Percentiles rank a stretch among this genome's conserved stretches.
These are phyloP conservation scores for Lichtheimia hyalospora DNA, from an alignment of 371 early-diverging fungal genomes.

Conservation along the genomic window DNA sequence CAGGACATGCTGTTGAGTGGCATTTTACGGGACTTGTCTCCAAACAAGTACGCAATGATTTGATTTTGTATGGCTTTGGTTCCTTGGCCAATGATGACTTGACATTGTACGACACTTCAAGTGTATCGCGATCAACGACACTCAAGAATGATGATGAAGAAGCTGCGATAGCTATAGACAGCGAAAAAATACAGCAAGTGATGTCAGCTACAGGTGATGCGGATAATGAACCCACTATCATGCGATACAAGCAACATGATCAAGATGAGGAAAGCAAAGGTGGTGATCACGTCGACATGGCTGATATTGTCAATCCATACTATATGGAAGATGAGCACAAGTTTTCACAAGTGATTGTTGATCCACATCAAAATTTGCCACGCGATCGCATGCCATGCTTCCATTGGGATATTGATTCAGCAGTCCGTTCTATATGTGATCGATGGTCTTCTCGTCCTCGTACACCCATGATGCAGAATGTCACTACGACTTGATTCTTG, in stretches of 20 bases:
- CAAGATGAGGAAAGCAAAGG: not conserved
- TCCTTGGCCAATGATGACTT: slow-evolving; percentile 1
- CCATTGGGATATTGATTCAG: slow-evolving; percentile 29
- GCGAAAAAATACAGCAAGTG: slow-evolving; percentile 3
- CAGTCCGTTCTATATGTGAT: slow-evolving; percentile 13
- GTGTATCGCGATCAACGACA: slow-evolving; percentile 1
- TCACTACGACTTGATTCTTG: not conserved
- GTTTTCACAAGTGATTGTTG: slow-evolving; percentile 5
- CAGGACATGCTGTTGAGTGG: slow-evolving; percentile 27
- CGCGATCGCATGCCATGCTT: slow-evolving; percentile 19
- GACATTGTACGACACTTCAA: not conserved
- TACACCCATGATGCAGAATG: not conserved
- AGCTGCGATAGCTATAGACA: not conserved
- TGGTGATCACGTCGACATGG: not conserved
- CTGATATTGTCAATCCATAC: slow-evolving; percentile 1
- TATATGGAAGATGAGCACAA: slow-evolving; percentile 8
- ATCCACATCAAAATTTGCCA: slow-evolving; percentile 14
- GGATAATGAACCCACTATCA: not conserved
- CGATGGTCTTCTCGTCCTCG: slow-evolving; percentile 3
- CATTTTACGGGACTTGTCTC: slow-evolving; percentile 19
- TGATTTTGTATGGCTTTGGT: slow-evolving; percentile 12
- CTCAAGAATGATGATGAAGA: slow-evolving; percentile 5
- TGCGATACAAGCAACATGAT: not conserved
- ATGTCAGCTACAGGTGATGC: not conserved
- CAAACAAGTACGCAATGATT: slow-evolving; percentile 11